Evolutionary conservation across 2,329 filamentous ascomycete genomes (phyloP).

Genomic region (Aspergillus luchuensis): DNA sequence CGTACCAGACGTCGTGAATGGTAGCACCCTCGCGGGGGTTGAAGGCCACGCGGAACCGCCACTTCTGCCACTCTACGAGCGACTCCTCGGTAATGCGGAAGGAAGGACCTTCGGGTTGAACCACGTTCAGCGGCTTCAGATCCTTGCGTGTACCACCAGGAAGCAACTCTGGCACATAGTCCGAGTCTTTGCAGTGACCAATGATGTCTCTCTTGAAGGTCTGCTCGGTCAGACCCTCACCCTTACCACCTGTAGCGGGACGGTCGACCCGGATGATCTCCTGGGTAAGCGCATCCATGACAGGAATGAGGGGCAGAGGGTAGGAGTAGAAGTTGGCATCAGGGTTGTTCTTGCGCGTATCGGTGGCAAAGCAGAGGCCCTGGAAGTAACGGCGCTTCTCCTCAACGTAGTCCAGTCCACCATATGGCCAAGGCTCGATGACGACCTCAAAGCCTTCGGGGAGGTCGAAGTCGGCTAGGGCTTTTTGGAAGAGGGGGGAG

Average conservation of each 20-base stretch:
- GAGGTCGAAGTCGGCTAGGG: conserved; percentile 54
- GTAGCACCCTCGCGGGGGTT: conserved; percentile 67
- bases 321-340: conserved; percentile 66
- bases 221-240: conserved; percentile 50
- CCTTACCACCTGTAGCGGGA: conserved; percentile 54
- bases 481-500: conserved; percentile 56
- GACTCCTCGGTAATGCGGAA: conserved; percentile 53
- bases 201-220: conserved; percentile 51
- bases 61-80: conserved; percentile 64
- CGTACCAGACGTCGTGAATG: conserved; percentile 69
- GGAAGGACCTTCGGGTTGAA: conserved; percentile 69
- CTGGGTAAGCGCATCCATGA: conserved; percentile 61
- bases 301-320: conserved; percentile 54
- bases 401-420: conserved; percentile 52
- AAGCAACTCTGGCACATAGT: conserved; percentile 57
- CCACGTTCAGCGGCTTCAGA: conserved; percentile 70
- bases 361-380: conserved; percentile 53
- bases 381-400: conserved; percentile 56
- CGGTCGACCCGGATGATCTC: conserved; percentile 61
- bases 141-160: conserved; percentile 49
- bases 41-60: conserved; percentile 65
- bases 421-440: conserved; percentile 61
- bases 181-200: conserved; percentile 54
- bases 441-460: conserved; percentile 59
- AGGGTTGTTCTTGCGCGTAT: conserved; percentile 44